Conservation (phyloP, 1,284 basidiomycete species). For the Microbotryomycetes sp. region DNA sequence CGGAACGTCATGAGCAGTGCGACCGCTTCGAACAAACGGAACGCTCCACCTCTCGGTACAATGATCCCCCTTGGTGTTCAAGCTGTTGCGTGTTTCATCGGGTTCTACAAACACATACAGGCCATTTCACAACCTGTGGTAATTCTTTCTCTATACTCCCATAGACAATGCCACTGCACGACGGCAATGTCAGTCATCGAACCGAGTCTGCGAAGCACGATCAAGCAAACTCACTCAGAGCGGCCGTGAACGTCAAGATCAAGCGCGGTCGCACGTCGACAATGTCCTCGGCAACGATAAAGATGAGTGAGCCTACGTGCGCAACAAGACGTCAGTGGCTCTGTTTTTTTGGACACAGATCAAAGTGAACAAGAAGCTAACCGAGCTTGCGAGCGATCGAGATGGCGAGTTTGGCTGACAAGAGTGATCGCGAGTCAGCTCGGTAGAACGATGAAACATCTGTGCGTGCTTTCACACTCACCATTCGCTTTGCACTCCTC, state of each 20-base stretch:
- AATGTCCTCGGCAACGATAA: constrained; percentile 84
- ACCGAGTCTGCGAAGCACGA: neutral
- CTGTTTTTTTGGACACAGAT: neutral
- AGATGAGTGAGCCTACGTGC: constrained; percentile 82
- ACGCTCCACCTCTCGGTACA: no score
- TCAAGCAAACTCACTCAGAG: constrained; percentile 6
- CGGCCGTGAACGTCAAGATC: constrained; percentile 36
- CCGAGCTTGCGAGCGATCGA: constrained; percentile 82
- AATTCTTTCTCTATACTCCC: neutral
- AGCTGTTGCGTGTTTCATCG: no score
- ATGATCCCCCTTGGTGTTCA: no score
- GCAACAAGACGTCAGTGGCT: neutral
- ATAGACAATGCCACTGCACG: neutral
- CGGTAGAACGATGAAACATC: neutral
- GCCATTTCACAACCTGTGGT: no score
- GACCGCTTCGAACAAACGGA: no score
- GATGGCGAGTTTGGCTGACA: constrained; percentile 84
- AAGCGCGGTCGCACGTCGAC: constrained; percentile 41
- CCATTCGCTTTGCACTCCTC: constrained; percentile 91
- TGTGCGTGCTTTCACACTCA: constrained; percentile 44
- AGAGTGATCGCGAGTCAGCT: neutral
- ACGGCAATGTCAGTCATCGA: no score
- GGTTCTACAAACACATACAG: no score
- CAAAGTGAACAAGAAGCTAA: neutral
- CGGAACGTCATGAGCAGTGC: no score